Conservation (phyloP, 164 flowering plant species). For the Platanus orientalis region DNA sequence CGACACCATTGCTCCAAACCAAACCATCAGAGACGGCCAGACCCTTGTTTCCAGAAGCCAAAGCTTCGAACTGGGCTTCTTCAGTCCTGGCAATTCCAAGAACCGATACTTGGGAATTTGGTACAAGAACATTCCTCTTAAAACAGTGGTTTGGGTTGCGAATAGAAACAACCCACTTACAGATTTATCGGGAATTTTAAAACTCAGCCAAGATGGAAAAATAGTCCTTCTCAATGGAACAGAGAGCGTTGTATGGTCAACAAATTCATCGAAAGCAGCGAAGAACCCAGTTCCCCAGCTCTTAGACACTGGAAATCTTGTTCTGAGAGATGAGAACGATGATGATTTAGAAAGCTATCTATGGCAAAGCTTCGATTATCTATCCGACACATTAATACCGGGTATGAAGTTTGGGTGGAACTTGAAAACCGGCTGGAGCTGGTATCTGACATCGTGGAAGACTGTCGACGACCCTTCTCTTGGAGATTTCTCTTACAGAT, state of each 20-base stretch:
- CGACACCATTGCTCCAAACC: not conserved
- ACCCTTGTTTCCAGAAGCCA: not conserved
- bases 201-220: constrained; percentile 4
- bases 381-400: constrained; percentile 27
- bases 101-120: constrained; percentile 18
- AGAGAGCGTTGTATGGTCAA: constrained; percentile 17
- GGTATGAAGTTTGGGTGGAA: constrained; percentile 40
- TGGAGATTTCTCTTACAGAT: constrained; percentile 18
- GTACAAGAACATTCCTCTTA: constrained; percentile 10
- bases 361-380: constrained; percentile 53
- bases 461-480: constrained; percentile 30
- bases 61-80: constrained; percentile 13
- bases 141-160: constrained; percentile 13
- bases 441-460: constrained; percentile 34
- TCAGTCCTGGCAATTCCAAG: not conserved
- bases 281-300: constrained; percentile 9
- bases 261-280: constrained; percentile 6
- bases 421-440: constrained; percentile 11
- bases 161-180: constrained; percentile 15
- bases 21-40: constrained; percentile 3
- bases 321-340: constrained; percentile 14
- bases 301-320: constrained; percentile 32
- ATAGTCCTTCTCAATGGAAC: constrained; percentile 7
- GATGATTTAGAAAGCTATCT: constrained; percentile 3
- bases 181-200: constrained; percentile 7